Evolutionary conservation across 2,329 filamentous ascomycete species (phyloP).

Genomic region (Dichotomopilus funicola): DNA sequence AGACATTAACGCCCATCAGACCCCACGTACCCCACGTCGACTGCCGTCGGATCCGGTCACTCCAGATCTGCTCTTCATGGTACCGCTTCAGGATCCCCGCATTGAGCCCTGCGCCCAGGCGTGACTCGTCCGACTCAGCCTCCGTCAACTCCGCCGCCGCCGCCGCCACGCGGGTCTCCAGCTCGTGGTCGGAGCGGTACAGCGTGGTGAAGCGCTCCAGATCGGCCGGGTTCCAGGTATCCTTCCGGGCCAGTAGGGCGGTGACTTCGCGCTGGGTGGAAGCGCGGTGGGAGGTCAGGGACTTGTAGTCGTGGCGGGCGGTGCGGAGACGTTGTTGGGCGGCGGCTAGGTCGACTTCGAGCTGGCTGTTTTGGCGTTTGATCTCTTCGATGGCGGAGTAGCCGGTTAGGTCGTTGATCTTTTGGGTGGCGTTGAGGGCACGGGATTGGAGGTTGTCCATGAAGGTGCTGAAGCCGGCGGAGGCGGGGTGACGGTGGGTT

Average conservation of each 20-base stretch:
- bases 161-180: conserved; percentile 74
- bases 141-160: conserved; percentile 66
- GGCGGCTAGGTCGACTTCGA: conserved; percentile 51
- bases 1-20: conserved; percentile 91
- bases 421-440: conserved; percentile 76
- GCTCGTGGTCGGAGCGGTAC: conserved; percentile 86
- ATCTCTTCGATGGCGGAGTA: conserved; percentile 87
- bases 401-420: conserved; percentile 88
- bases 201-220: conserved; percentile 91
- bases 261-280: conserved; percentile 93
- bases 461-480: conserved; percentile 54
- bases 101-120: conserved; percentile 67
- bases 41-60: conserved; percentile 90
- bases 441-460: conserved; percentile 90
- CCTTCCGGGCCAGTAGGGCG: conserved; percentile 85
- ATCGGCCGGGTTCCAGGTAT: conserved; percentile 80
- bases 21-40: conserved; percentile 99
- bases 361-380: conserved; percentile 67
- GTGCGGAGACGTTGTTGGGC: conserved; percentile 61
- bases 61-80: conserved; percentile 99
- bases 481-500: conserved; percentile 36
- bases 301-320: conserved; percentile 70
- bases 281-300: conserved; percentile 77
- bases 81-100: conserved; percentile 83
- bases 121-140: conserved; percentile 74